Conservation (phyloP, 805 yeast species). For the Lipomyces yamadae region DNA sequence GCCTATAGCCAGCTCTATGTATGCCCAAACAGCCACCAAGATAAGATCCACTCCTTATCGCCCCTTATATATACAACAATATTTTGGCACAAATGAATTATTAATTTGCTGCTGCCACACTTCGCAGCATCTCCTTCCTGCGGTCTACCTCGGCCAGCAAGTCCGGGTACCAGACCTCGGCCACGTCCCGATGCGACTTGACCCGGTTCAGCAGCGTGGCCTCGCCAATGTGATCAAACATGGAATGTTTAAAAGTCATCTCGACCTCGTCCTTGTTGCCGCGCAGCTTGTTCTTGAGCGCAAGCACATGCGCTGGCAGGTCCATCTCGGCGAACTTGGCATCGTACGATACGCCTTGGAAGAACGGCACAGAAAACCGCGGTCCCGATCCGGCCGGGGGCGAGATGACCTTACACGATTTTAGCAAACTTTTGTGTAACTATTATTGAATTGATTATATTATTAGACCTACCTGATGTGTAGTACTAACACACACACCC, state of each 20-base stretch:
- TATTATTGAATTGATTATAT: constrained; percentile 53
- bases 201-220: constrained; percentile 51
- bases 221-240: constrained; percentile 45
- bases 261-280: constrained; percentile 27
- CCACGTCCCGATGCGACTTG: constrained; percentile 50
- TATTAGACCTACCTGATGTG: constrained; percentile 50
- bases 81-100: too few species aligned
- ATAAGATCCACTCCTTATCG: too few species aligned
- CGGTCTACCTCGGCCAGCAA: constrained; percentile 29
- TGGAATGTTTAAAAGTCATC: constrained; percentile 31
- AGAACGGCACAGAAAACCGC: constrained; percentile 54
- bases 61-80: too few species aligned
- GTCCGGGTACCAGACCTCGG: constrained; percentile 50
- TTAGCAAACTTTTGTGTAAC: constrained; percentile 34
- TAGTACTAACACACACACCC: constrained; percentile 64
- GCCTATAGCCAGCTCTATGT: too few species aligned
- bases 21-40: too few species aligned
- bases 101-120: neutral
- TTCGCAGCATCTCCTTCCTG: constrained; percentile 24
- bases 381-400: constrained; percentile 47
- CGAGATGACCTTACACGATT: constrained; percentile 39
- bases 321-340: constrained; percentile 32
- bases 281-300: constrained; percentile 20
- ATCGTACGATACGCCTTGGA: constrained; percentile 47
- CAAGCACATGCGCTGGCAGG: constrained; percentile 24